Percentiles rank a stretch among this genome's conserved stretches.
These are phyloP conservation scores for Saccharomyces cerevisiae DNA, from an alignment of 805 yeast genomes.

Conservation along the genomic window DNA sequence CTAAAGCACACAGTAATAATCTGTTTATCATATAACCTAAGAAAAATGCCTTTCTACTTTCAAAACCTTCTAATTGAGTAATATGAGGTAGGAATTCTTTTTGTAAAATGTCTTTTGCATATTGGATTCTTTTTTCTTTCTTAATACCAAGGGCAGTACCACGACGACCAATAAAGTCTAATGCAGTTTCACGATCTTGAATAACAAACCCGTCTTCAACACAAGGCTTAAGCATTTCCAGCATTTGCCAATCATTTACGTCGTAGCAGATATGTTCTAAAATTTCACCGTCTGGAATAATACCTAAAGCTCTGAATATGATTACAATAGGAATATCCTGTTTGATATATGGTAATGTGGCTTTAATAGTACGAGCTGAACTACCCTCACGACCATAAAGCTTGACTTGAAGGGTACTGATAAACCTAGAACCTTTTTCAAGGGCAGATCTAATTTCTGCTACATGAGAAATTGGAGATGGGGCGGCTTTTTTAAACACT, in stretches of 20 bases:
- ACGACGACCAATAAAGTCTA: slow-evolving; percentile 97
- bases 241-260: slow-evolving; percentile 98
- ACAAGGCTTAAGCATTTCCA: slow-evolving; percentile 97
- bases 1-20: slow-evolving; percentile 87
- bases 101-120: slow-evolving; percentile 92
- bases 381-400: slow-evolving; percentile 73
- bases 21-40: slow-evolving; percentile 97
- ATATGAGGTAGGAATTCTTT: slow-evolving; percentile 95
- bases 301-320: slow-evolving; percentile 95
- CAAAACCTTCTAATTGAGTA: slow-evolving; percentile 94
- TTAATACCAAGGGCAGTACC: slow-evolving; percentile 93
- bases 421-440: slow-evolving; percentile 94
- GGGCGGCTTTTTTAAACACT: slow-evolving; percentile 95
- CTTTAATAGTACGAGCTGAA: slow-evolving; percentile 78
- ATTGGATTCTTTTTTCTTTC: slow-evolving; percentile 95
- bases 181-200: slow-evolving; percentile 95
- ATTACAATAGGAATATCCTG: slow-evolving; percentile 95
- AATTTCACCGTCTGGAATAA: slow-evolving; percentile 98
- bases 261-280: slow-evolving; percentile 97
- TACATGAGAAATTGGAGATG: slow-evolving; percentile 89
- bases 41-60: slow-evolving; percentile 93
- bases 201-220: slow-evolving; percentile 98
- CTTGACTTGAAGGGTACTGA: slow-evolving; percentile 89
- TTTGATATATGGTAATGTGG: slow-evolving; percentile 91
- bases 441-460: slow-evolving; percentile 96